These are phyloP conservation scores for Claviceps sorghi DNA, from an alignment of 2,329 filamentous ascomycete genomes.

Conservation along the genomic window DNA sequence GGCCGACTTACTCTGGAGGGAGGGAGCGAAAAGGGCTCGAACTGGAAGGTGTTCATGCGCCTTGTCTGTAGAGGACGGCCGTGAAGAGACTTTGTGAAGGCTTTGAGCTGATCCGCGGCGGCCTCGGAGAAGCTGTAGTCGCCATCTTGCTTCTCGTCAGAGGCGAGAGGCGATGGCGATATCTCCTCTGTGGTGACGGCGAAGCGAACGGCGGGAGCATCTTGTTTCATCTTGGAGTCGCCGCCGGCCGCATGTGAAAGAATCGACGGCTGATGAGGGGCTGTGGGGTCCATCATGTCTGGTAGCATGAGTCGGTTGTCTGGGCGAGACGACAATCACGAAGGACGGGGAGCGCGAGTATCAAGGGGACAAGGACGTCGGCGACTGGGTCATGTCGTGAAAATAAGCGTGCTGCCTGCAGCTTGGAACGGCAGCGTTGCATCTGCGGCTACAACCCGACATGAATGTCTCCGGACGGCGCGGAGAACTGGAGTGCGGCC, in stretches of 20 bases:
- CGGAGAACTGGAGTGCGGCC: background rate
- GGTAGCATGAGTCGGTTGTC: background rate
- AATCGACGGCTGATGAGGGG: background rate
- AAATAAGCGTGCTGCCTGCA: background rate
- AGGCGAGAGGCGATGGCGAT: slow-evolving; percentile 28
- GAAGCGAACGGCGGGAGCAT: slow-evolving; percentile 49
- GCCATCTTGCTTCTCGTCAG: slow-evolving; percentile 13
- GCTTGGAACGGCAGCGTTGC: background rate
- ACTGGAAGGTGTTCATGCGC: slow-evolving; percentile 74
- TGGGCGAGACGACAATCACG: background rate
- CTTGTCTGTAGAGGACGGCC: slow-evolving; percentile 64
- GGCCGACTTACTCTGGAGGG: slow-evolving; percentile 57
- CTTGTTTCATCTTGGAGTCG: slow-evolving; percentile 9
- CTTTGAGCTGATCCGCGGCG: slow-evolving; percentile 50
- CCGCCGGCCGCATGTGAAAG: slow-evolving; percentile 4
- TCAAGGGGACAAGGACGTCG: background rate
- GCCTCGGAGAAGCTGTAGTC: slow-evolving; percentile 25
- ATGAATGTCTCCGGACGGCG: background rate
- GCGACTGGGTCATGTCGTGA: background rate
- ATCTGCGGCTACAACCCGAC: background rate
- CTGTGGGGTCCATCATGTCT: background rate
- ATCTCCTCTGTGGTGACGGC: slow-evolving; percentile 59
- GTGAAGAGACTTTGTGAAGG: slow-evolving; percentile 58
- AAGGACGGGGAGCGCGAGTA: background rate
- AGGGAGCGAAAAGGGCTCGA: slow-evolving; percentile 81